Evolutionary conservation across 1,139 yeast genomes (phyloP).

Genomic region (Candida glucosophila): DNA sequence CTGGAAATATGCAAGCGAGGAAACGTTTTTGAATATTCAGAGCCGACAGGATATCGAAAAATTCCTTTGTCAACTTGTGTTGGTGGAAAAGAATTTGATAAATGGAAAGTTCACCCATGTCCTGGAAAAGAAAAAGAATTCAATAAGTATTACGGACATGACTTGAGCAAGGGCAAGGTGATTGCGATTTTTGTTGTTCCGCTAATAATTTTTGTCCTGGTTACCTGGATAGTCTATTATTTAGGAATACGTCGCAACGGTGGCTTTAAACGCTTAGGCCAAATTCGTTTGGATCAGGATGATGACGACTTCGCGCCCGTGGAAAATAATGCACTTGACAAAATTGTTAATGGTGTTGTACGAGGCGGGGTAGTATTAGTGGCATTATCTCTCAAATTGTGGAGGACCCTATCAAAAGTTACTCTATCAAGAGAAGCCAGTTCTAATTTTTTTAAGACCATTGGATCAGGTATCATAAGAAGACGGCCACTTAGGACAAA

Average conservation of each 20-base stretch:
- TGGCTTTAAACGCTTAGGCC: slow-evolving; percentile 76
- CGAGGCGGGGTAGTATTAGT: slow-evolving; percentile 53
- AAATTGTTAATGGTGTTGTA: slow-evolving; percentile 52
- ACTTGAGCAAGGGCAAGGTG: slow-evolving; percentile 44
- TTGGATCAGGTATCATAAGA: no score
- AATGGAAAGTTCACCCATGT: slow-evolving; percentile 62
- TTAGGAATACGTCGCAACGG: slow-evolving; percentile 75
- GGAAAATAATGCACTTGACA: slow-evolving; percentile 60
- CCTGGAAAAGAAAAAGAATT: slow-evolving; percentile 80
- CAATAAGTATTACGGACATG: slow-evolving; percentile 46
- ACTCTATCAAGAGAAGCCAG: slow-evolving; percentile 26
- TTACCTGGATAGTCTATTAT: slow-evolving; percentile 71
- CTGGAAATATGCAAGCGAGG: slow-evolving; percentile 51
- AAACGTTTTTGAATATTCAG: slow-evolving; percentile 47
- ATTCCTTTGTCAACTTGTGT: slow-evolving; percentile 38
- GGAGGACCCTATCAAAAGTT: slow-evolving; percentile 24
- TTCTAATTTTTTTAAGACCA: no score
- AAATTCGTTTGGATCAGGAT: slow-evolving; percentile 70
- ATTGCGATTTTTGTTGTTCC: slow-evolving; percentile 45
- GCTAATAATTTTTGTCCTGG: slow-evolving; percentile 42
- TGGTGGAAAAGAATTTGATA: slow-evolving; percentile 48
- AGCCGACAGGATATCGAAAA: slow-evolving; percentile 39
- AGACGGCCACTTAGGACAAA: slow-evolving; percentile 15
- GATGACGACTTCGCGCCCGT: slow-evolving; percentile 58
- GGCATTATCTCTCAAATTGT: slow-evolving; percentile 32